These are phyloP conservation scores for Elaeis guineensis DNA, from an alignment of 176 grass and related monocot genomes.

Conservation along the genomic window DNA sequence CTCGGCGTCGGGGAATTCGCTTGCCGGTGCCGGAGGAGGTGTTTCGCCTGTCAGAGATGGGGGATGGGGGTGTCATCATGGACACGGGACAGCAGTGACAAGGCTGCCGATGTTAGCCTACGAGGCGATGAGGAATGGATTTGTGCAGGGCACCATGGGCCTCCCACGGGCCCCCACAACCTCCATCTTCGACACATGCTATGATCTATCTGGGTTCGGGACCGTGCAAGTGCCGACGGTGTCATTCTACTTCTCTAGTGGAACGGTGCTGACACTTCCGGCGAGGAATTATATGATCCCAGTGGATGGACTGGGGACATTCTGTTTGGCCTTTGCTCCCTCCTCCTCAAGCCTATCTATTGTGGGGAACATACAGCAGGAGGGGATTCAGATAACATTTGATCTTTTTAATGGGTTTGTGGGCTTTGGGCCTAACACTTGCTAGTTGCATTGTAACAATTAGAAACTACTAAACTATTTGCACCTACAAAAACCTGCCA, in stretches of 20 bases:
- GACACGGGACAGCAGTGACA: conserved; percentile 81
- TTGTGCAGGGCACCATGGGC: conserved; percentile 20
- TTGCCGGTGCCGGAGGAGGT: conserved; percentile 41
- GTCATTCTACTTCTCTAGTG: conserved; percentile 63
- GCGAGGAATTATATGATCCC: conserved; percentile 73
- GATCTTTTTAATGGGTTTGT: conserved; percentile 55
- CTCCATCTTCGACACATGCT: conserved; percentile 92
- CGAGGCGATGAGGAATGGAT: conserved; percentile 43
- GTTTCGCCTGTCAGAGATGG: conserved; percentile 61
- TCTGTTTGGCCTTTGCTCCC: conserved; percentile 79
- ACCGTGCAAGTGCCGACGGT: conserved; percentile 92
- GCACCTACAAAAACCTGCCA: too few relatives aligned
- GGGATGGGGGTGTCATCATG: conserved; percentile 65
- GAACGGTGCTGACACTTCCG: conserved; percentile 59
- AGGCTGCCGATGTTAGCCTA: conserved; percentile 53
- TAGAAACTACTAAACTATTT: neutral
- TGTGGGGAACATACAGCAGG: conserved; percentile 78
- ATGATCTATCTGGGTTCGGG: conserved; percentile 60
- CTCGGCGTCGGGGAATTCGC: conserved; percentile 56
- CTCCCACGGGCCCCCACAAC: conserved; percentile 37
- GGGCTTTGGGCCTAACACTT: conserved; percentile 79
- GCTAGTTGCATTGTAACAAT: conserved; percentile 16
- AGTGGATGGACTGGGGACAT: conserved; percentile 44
- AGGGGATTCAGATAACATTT: conserved; percentile 82
- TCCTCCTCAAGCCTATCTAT: conserved; percentile 59